Evolutionary conservation across 2,329 filamentous ascomycete genomes (phyloP).

Genomic region (Botrytis deweyae): DNA sequence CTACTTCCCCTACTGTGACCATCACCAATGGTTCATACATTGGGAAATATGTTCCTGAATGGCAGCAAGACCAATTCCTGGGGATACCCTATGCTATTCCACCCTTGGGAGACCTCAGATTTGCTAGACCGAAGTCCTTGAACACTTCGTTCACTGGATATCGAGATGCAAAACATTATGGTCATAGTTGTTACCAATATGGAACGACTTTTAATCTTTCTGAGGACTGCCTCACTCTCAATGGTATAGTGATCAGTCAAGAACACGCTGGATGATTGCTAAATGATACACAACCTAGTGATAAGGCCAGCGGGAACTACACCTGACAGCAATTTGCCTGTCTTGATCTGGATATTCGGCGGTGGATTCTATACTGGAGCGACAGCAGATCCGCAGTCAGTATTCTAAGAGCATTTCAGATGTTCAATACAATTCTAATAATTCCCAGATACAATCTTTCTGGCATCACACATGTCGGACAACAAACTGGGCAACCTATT

Average conservation of each 20-base stretch:
- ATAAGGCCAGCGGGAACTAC: conserved; percentile 43
- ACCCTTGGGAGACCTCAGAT: conserved; percentile 47
- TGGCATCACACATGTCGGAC: conserved; percentile 56
- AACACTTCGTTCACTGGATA: conserved; percentile 43
- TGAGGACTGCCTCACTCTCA: conserved; percentile 50
- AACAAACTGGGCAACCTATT: conserved; percentile 52
- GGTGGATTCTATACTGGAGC: conserved; percentile 54
- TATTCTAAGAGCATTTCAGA: neutral
- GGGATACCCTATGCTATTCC: conserved; percentile 51
- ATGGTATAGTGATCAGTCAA: conserved; percentile 31
- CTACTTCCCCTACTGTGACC: conserved; percentile 27
- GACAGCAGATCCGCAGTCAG: conserved; percentile 48
- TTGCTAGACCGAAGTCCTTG: conserved; percentile 42
- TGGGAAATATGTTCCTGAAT: conserved; percentile 31
- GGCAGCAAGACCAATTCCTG: conserved; percentile 44
- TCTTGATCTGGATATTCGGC: conserved; percentile 58
- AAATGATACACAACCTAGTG: conserved; percentile 34
- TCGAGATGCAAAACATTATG: conserved; percentile 45
- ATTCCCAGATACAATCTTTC: conserved; percentile 57
- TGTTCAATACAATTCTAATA: neutral
- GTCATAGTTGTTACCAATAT: conserved; percentile 50
- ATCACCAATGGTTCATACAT: conserved; percentile 33
- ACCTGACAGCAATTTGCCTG: conserved; percentile 42
- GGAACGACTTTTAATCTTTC: conserved; percentile 43
- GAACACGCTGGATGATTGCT: neutral